Base-by-base conservation (phyloP, 306 rosid species). In the Lotus japonicus region DNA sequence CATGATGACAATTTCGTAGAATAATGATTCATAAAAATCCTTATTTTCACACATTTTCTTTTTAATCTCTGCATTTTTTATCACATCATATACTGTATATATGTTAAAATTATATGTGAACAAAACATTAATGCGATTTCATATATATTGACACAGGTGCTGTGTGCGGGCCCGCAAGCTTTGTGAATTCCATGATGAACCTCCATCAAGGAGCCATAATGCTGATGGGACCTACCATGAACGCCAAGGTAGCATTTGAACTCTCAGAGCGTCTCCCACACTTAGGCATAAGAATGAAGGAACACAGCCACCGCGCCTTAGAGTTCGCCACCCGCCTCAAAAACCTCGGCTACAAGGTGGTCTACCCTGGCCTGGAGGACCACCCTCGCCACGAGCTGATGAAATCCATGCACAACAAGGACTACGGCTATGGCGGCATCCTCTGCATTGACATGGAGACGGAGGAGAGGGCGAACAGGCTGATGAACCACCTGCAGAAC, bases 221-320 rank as follows among this genome's bases (percentile, higher is more conserved):
- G 99, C 78, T 94, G 5, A 51, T 90, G 28, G 99, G 99, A 2
- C 99, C 99, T 8, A 94, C 99, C 3, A 90, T 94, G 99, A 90
- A 94, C 56, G 46, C 99, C 1, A 94, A 94, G 68, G 89, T 94
- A 4, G 99, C 99, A 4, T 94, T 87, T 7, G 99, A 94, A 50
- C 88, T 94, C 0, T 77, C 99, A 0, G 96, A 90, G 73, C 82
- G 99, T 71, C 78, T 94, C 38, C 97, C 99, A 0, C 99, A 94
- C 51, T 62, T 88, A 60, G 87, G 82, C 1, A 54, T 90, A 4
- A 78, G 97, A 18, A 88, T 94, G 90, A 90, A 90, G 58, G 98
- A 90, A 42, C 98, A 94, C 44, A 77, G 85, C 79, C 11, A 78
- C 18, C 58, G 99, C 4, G 95, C 99, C 1, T 4, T 88, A 12